Evolutionary conservation across 2,329 filamentous ascomycete species (phyloP).

Genomic region (Exophiala lecanii-corni): DNA sequence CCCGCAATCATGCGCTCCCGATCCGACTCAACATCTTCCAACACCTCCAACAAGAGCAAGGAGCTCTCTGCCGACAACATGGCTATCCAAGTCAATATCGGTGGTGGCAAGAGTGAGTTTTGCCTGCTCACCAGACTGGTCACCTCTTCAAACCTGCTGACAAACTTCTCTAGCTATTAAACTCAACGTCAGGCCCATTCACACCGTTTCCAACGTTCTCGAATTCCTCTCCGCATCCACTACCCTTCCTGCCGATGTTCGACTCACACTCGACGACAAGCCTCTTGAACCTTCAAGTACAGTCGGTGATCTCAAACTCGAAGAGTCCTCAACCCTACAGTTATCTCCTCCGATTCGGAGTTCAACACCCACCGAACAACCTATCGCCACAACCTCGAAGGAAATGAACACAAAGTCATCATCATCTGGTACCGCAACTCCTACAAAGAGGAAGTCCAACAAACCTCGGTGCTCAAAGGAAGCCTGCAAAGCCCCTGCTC

Average conservation of each 20-base stretch:
- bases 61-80: slow-evolving; percentile 49
- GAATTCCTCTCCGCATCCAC: slow-evolving; percentile 56
- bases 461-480: slow-evolving; percentile 77
- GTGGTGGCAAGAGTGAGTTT: slow-evolving; percentile 54
- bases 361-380: slow-evolving; percentile 32
- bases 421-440: slow-evolving; percentile 47
- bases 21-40: slow-evolving; percentile 20
- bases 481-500: slow-evolving; percentile 79
- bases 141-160: slow-evolving; percentile 26
- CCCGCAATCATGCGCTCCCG: slow-evolving; percentile 22
- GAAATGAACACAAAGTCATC: slow-evolving; percentile 5
- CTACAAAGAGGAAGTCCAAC: slow-evolving; percentile 38
- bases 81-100: slow-evolving; percentile 59
- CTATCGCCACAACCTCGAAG: slow-evolving; percentile 42
- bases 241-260: slow-evolving; percentile 48
- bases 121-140: slow-evolving; percentile 11
- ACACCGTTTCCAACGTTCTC: slow-evolving; percentile 52
- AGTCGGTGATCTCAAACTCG: slow-evolving; percentile 24
- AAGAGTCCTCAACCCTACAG: slow-evolving; percentile 23
- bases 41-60: slow-evolving; percentile 31
- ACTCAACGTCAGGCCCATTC: slow-evolving; percentile 50
- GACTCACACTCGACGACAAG: slow-evolving; percentile 55
- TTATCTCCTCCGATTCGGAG: slow-evolving; percentile 38
- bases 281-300: slow-evolving; percentile 41
- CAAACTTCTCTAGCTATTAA: slow-evolving; percentile 46